Conservation (phyloP, 371 early-diverging fungal genomes). For the Syncephalastrum contaminatum region DNA sequence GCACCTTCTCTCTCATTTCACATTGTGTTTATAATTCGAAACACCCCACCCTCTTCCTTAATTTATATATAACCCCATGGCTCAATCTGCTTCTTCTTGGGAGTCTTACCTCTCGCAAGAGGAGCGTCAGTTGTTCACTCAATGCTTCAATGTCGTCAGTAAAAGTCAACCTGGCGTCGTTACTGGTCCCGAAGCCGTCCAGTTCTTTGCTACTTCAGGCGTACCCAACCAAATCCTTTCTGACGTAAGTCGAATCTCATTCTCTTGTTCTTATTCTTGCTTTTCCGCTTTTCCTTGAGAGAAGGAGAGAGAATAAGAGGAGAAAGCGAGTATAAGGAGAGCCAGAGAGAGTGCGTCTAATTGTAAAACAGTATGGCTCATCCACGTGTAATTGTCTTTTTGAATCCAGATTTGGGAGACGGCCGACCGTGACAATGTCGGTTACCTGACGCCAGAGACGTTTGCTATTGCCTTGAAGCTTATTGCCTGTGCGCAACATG, state of each 20-base stretch:
- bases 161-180: conserved; percentile 63
- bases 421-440: conserved; percentile 76
- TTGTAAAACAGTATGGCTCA: neutral
- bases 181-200: conserved; percentile 74
- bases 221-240: conserved; percentile 71
- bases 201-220: conserved; percentile 80
- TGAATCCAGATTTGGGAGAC: conserved; percentile 75
- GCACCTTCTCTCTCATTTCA: too few species aligned
- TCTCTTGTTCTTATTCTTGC: too few species aligned
- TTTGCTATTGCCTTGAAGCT: conserved; percentile 19
- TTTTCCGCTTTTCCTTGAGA: neutral
- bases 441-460: conserved; percentile 62
- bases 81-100: conserved; percentile 18
- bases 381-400: neutral
- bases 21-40: too few species aligned
- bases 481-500: conserved; percentile 22
- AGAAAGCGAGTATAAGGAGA: neutral
- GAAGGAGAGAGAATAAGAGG: neutral
- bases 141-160: conserved; percentile 70
- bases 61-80: too few species aligned
- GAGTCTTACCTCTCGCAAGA: conserved; percentile 56
- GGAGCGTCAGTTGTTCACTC: conserved; percentile 66
- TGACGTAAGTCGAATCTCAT: conserved; percentile 49
- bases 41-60: too few species aligned
- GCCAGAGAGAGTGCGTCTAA: too few species aligned